Percentiles rank a stretch among this genome's conserved stretches.
Conservation (phyloP, 176 grass and related monocot genomes). For the Bolboschoenus planiculmis region DNA sequence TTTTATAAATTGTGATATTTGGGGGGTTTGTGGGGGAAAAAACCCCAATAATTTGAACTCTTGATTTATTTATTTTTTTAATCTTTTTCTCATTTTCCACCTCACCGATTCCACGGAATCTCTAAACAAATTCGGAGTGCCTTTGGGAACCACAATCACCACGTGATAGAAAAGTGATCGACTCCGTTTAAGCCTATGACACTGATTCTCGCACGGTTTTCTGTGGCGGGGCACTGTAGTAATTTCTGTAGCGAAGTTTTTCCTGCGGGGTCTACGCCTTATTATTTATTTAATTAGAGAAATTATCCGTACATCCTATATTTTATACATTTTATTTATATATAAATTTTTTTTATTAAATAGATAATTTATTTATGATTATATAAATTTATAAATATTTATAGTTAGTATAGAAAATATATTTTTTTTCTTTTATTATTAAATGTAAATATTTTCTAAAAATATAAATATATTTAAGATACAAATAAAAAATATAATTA, state of each 20-base stretch:
- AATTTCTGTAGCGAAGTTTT: neutral
- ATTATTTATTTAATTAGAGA: too few relatives aligned
- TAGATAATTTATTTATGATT: too few relatives aligned
- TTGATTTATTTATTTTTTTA: neutral
- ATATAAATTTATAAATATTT: too few relatives aligned
- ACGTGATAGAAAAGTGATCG: neutral
- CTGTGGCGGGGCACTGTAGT: neutral
- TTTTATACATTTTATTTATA: too few relatives aligned
- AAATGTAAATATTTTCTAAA: too few relatives aligned
- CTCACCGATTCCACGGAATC: neutral
- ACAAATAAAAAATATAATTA: too few relatives aligned
- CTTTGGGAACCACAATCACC: neutral
- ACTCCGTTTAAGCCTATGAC: neutral
- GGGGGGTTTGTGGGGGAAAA: neutral
- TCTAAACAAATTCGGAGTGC: slow-evolving; percentile 5
- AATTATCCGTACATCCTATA: too few relatives aligned
- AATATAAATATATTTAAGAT: too few relatives aligned
- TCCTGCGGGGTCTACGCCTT: neutral
- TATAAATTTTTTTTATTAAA: too few relatives aligned
- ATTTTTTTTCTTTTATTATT: too few relatives aligned
- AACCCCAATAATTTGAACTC: neutral
- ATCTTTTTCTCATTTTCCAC: neutral
- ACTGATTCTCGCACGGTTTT: neutral
- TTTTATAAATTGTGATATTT: neutral
- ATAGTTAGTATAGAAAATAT: too few relatives aligned